Evolutionary conservation across 2,329 filamentous ascomycete species (phyloP).

Genomic region (Aspergillus puulaauensis): DNA sequence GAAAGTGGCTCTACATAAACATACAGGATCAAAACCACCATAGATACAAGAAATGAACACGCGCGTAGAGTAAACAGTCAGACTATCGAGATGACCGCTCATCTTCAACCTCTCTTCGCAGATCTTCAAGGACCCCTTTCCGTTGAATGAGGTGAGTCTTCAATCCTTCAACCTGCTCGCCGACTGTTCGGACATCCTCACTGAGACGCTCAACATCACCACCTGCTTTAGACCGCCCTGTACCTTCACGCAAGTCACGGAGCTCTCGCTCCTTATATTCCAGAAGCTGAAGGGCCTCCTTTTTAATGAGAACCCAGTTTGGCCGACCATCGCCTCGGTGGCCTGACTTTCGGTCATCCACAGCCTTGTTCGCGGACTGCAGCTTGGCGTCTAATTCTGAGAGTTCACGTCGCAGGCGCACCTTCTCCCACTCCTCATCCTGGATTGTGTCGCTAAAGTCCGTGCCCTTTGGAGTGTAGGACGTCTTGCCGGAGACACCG

Average conservation of each 20-base stretch:
- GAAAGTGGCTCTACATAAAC: conserved; percentile 32
- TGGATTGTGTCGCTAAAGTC: conserved; percentile 84
- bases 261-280: conserved; percentile 86
- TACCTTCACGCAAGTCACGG: conserved; percentile 68
- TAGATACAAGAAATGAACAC: conserved; percentile 4
- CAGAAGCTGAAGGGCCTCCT: conserved; percentile 87
- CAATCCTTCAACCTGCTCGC: conserved; percentile 88
- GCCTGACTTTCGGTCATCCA: conserved; percentile 59
- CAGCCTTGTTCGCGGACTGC: conserved; percentile 73
- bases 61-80: conserved; percentile 7
- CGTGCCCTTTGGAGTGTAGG: conserved; percentile 79
- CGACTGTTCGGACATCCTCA: conserved; percentile 87
- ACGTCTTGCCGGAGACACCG: conserved; percentile 71
- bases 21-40: conserved; percentile 11
- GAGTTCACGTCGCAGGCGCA: conserved; percentile 88
- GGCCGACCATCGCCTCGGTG: conserved; percentile 65
- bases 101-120: conserved; percentile 81
- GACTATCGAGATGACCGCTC: conserved; percentile 63
- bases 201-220: conserved; percentile 72
- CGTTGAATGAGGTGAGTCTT: conserved; percentile 77
- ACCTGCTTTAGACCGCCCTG: conserved; percentile 58
- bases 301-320: conserved; percentile 88
- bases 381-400: conserved; percentile 87
- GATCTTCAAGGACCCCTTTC: conserved; percentile 71
- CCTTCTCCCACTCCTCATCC: conserved; percentile 95